Base-by-base conservation (phyloP, 176 grass and related monocot genomes). In the Carex parvula region DNA sequence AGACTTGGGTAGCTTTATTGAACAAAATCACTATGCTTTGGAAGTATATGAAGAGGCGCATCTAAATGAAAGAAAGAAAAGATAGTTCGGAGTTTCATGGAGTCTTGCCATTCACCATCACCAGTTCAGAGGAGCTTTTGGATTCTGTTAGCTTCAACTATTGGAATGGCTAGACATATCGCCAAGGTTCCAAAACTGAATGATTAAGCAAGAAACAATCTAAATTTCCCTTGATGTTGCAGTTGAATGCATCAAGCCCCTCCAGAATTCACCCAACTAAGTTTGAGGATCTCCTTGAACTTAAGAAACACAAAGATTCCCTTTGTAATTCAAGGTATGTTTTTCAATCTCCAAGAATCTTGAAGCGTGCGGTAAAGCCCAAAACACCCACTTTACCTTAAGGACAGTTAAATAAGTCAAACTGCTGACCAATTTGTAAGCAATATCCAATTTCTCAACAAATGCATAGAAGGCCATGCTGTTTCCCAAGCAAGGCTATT, bases 81-180 rank as follows among this genome's bases (percentile, higher is more conserved):
- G 20, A 75, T 53, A 48, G 57, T 60, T 75, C 20, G 2, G 11
- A 26, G 4, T 12, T 7, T 75, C 21, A 50, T 32, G 6, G 50
- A 77, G 73, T 56, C 20, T 8, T 2, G 20, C 2, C 13, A 17
- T 54, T 77, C 50, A 32, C 6, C 2, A 15, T 32, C 11, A 77
- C 46, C 44, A 10, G 21, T 75, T 50, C 21, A 42, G 4, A 24
- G 21, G n/a, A 75, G 70, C 70, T 15, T 52, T 76, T 55, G 17
- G 5, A 24, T 77, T 17, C 50, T 53, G 46, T 75, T 20, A 15
- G 70, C 70, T 75, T 75, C 41, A 75, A 75, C 70, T 26, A 77
- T 77, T 32, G 0, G 42, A 56, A 77, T 77, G 72, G 52, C 50
- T 77, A 53, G 18, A 53, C 48, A 77, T 29, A 71, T 46, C 18